These are phyloP conservation scores for Petunia secreta DNA, from an alignment of 257 asterid species.

Conservation along the genomic window DNA sequence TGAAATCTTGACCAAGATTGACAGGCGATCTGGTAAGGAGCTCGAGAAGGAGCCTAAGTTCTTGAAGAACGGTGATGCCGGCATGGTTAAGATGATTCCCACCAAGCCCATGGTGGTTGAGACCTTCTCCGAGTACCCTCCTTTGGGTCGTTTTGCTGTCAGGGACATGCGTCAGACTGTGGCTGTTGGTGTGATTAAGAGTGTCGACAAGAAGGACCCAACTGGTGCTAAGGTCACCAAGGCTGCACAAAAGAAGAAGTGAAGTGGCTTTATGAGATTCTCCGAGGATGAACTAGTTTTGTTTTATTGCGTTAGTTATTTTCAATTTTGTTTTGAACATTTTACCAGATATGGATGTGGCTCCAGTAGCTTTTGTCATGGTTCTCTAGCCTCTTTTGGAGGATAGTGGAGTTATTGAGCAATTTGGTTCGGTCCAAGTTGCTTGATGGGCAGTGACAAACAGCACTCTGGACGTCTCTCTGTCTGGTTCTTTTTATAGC, in stretches of 20 bases:
- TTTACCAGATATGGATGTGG: not conserved
- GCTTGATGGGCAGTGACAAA: too few relatives aligned
- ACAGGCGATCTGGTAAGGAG: constrained; percentile 63
- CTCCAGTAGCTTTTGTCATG: constrained; percentile 7
- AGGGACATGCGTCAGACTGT: constrained; percentile 64
- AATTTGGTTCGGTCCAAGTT: not conserved
- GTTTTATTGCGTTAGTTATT: not conserved
- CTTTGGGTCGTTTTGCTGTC: constrained; percentile 57
- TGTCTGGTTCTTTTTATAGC: not conserved
- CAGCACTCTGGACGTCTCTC: too few relatives aligned
- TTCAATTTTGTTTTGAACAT: not conserved
- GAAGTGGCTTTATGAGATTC: constrained; percentile 40
- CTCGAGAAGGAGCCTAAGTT: constrained; percentile 74
- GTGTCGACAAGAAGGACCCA: constrained; percentile 58
- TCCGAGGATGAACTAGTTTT: too few relatives aligned
- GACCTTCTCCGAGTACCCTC: constrained; percentile 51
- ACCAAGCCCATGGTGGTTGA: constrained; percentile 63
- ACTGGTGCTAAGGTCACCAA: constrained; percentile 60
- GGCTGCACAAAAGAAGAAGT: constrained; percentile 58
- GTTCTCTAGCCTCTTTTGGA: not conserved
- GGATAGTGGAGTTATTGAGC: constrained; percentile 17
- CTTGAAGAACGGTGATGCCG: constrained; percentile 68
- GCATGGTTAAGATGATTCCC: constrained; percentile 56
- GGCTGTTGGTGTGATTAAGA: constrained; percentile 58
- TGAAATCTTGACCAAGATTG: constrained; percentile 59